phyloP scores from a whole-genome alignment of 768 basidiomycete genomes.

The Tephrocybe sp. region DNA sequence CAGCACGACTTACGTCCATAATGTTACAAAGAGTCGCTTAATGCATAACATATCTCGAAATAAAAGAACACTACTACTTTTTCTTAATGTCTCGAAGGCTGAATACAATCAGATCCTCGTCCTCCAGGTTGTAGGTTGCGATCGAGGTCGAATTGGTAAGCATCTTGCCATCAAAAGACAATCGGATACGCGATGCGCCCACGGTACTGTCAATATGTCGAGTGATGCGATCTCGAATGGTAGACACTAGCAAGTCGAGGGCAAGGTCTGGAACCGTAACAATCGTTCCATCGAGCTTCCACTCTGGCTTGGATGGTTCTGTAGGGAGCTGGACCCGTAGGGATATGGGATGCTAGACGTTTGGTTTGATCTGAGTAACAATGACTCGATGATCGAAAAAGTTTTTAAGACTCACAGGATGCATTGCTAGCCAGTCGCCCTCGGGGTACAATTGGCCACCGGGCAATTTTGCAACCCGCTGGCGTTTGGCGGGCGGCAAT shows the following conservation, averaged over 20 bases:
- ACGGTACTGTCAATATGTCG: slow-evolving; percentile 76
- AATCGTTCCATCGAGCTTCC: slow-evolving; percentile 83
- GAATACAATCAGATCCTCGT: slow-evolving; percentile 81
- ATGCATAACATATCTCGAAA: background rate
- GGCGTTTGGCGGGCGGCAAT: slow-evolving; percentile 82
- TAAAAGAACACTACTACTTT: slow-evolving; percentile 37
- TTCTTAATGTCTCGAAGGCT: slow-evolving; percentile 70
- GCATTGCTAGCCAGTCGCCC: slow-evolving; percentile 86
- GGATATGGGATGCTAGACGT: slow-evolving; percentile 73
- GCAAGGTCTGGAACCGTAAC: slow-evolving; percentile 82
- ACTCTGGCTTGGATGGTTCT: slow-evolving; percentile 83
- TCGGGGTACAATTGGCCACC: slow-evolving; percentile 84
- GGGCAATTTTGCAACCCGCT: slow-evolving; percentile 81
- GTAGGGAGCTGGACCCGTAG: slow-evolving; percentile 81
- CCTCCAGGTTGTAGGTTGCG: slow-evolving; percentile 86
- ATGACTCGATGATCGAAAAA: background rate
- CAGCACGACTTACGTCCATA: background rate
- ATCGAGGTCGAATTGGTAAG: slow-evolving; percentile 84
- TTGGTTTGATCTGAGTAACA: background rate
- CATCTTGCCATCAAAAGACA: slow-evolving; percentile 82
- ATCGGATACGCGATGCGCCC: slow-evolving; percentile 73
- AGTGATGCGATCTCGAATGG: slow-evolving; percentile 85
- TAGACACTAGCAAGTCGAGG: slow-evolving; percentile 80
- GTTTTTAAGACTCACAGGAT: slow-evolving; percentile 54
- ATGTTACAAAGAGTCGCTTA: slow-evolving; percentile 10